Evolutionary conservation across 2,329 filamentous ascomycete genomes (phyloP).

Genomic region (Fusarium hostae): DNA sequence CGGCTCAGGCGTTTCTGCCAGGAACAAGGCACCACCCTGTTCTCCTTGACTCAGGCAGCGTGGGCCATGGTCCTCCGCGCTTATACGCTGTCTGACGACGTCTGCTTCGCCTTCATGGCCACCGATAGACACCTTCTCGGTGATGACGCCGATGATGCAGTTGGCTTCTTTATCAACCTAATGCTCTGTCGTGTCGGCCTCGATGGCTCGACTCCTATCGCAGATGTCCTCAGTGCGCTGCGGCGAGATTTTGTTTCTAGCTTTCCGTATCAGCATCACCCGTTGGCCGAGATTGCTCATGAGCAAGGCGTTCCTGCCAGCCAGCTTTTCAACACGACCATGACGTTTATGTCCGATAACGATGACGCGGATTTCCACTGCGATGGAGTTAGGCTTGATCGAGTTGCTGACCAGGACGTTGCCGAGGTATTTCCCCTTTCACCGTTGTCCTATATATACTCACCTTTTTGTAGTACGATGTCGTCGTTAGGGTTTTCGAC

Average conservation of each 20-base stretch:
- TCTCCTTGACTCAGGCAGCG: neutral
- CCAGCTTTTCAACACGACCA: conserved; percentile 19
- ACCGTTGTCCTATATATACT: neutral
- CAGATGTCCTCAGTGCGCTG: neutral
- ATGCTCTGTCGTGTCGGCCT: neutral
- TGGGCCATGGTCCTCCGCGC: conserved; percentile 5
- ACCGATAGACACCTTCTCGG: conserved; percentile 14
- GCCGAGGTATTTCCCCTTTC: neutral
- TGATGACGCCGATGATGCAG: conserved; percentile 1
- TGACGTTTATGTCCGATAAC: conserved; percentile 9
- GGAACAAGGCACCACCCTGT: conserved; percentile 3
- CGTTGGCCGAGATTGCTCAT: conserved; percentile 18
- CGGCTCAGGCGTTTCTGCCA: conserved; percentile 1
- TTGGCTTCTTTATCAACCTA: conserved; percentile 12
- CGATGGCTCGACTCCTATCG: neutral
- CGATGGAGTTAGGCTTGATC: neutral
- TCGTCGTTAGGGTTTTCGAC: neutral
- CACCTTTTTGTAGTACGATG: neutral
- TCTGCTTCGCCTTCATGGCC: conserved; percentile 14
- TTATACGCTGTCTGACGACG: conserved; percentile 1
- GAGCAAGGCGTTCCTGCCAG: conserved; percentile 12
- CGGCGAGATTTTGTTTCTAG: conserved; percentile 7
- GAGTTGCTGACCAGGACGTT: neutral
- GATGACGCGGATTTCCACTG: neutral
- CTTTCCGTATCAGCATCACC: conserved; percentile 15